These are phyloP conservation scores for Macadamia integrifolia DNA, from an alignment of 164 flowering plant species.

Conservation along the genomic window DNA sequence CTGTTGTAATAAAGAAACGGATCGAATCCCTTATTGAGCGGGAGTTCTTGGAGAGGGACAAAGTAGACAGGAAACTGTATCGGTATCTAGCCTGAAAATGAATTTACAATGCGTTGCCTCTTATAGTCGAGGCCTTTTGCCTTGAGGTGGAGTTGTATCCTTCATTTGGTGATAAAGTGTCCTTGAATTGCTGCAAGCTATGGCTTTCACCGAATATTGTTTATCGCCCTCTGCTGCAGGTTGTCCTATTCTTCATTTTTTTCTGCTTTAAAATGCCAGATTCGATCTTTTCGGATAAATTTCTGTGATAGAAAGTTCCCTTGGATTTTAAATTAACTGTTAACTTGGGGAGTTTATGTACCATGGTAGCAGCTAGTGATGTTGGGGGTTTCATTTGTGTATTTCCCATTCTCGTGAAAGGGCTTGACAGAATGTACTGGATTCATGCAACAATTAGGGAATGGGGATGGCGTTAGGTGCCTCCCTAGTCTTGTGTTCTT, in stretches of 20 bases:
- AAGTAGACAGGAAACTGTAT: conserved; percentile 3
- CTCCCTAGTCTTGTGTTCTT: too few species aligned
- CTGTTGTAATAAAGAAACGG: conserved; percentile 16
- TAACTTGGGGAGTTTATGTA: background rate
- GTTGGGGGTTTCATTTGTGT: too few species aligned
- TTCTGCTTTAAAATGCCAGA: background rate
- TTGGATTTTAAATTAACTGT: background rate
- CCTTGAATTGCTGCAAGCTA: conserved; percentile 16
- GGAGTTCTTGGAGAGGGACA: conserved; percentile 10
- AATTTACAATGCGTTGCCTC: conserved; percentile 3
- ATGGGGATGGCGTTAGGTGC: too few species aligned
- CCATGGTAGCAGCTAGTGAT: too few species aligned
- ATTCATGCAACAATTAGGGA: too few species aligned
- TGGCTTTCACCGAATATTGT: background rate
- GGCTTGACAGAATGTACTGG: too few species aligned
- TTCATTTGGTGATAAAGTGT: conserved; percentile 16
- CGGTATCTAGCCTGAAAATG: conserved; percentile 48
- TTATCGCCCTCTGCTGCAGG: background rate
- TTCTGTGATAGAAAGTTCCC: background rate
- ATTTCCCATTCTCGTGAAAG: too few species aligned
- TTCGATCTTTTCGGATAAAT: background rate
- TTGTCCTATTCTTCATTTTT: background rate
- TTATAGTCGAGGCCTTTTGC: background rate
- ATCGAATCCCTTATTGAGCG: conserved; percentile 9
- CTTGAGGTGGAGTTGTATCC: conserved; percentile 15